These are phyloP conservation scores for Microglena sp. DNA, from an alignment of 139 green algal genomes.

Conservation along the genomic window DNA sequence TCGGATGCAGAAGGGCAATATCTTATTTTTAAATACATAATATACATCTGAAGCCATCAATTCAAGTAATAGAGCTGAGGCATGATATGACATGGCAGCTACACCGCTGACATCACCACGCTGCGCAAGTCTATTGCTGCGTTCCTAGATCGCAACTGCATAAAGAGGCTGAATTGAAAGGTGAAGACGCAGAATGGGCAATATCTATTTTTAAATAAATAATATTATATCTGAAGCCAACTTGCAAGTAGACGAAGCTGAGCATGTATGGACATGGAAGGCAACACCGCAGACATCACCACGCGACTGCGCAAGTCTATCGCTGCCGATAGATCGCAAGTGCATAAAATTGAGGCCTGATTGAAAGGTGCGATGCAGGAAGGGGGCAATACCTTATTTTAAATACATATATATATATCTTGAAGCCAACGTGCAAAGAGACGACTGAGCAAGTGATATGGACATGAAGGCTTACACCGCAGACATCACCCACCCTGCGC, in stretches of 20 bases:
- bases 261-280: slow-evolving; percentile 60
- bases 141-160: slow-evolving; percentile 67
- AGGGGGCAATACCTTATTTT: too few species aligned
- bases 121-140: slow-evolving; percentile 56
- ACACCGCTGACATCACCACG: slow-evolving; percentile 47
- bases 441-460: too few species aligned
- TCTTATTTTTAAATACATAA: too few species aligned
- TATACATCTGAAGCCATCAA: too few species aligned
- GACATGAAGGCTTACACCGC: slow-evolving; percentile 60
- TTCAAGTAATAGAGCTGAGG: too few species aligned
- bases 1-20: too few species aligned
- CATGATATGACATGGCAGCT: slow-evolving; percentile 63
- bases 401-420: too few species aligned
- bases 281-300: slow-evolving; percentile 55
- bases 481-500: slow-evolving; percentile 58
- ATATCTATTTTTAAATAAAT: too few species aligned
- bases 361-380: slow-evolving; percentile 43
- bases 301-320: slow-evolving; percentile 60
- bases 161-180: slow-evolving; percentile 47
- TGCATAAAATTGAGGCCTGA: slow-evolving; percentile 65
- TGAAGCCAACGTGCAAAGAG: too few species aligned
- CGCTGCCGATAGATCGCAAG: slow-evolving; percentile 46
- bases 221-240: too few species aligned
- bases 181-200: too few species aligned
- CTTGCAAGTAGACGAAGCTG: too few species aligned